phyloP scores from a whole-genome alignment of 1,139 yeast species.

The Maudiozyma humilis region DNA sequence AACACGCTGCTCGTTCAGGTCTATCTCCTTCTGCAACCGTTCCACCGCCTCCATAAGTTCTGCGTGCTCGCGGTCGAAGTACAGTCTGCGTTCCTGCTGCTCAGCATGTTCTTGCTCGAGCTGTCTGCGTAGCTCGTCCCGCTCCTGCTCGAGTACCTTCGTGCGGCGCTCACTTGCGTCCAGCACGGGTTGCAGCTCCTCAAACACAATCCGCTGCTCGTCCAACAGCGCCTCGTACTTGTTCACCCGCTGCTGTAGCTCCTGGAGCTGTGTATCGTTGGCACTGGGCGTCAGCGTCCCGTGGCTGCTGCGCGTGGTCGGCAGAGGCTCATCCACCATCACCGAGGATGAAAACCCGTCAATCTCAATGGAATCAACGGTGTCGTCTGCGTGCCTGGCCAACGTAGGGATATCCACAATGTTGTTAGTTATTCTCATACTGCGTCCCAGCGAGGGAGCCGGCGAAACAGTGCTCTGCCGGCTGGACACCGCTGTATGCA shows the following conservation, averaged over 20 bases:
- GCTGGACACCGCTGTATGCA: no score
- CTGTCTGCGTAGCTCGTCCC: constrained; percentile 18
- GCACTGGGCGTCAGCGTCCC: background rate
- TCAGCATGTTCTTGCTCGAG: constrained; percentile 18
- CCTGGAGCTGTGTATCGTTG: constrained; percentile 14
- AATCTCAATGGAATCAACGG: constrained; percentile 10
- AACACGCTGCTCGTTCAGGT: constrained; percentile 20
- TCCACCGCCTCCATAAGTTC: constrained; percentile 28
- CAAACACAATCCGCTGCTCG: constrained; percentile 29
- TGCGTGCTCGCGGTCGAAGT: constrained; percentile 28
- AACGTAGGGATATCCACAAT: background rate
- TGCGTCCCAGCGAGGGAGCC: constrained; percentile 21
- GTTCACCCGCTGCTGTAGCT: background rate
- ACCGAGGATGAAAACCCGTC: constrained; percentile 6
- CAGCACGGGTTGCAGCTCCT: constrained; percentile 30
- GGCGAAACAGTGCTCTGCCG: background rate
- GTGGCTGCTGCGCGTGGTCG: background rate
- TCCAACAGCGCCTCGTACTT: constrained; percentile 26
- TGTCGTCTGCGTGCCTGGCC: background rate
- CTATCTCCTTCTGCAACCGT: constrained; percentile 27
- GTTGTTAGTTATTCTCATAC: constrained; percentile 1
- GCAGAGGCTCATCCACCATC: background rate
- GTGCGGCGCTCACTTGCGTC: constrained; percentile 26
- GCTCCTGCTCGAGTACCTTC: constrained; percentile 19
- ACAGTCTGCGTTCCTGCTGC: constrained; percentile 22